Conservation (phyloP, 1,284 basidiomycete species). For the Cutaneotrichosporon spelunceum region DNA sequence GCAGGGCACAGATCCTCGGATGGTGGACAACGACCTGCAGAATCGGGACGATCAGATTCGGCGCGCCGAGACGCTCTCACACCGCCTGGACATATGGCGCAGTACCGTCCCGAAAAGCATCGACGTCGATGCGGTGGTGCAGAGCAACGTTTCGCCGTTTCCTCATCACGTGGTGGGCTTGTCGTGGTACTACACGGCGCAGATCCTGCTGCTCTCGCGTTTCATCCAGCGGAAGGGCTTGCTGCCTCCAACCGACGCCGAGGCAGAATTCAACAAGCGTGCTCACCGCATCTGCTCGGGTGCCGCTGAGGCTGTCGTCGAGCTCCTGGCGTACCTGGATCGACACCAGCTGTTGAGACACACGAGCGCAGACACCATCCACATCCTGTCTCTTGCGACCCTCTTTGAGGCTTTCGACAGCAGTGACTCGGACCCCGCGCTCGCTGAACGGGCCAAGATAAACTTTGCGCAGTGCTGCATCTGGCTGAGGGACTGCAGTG, state of each 20-base stretch:
- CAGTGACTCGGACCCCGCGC: constrained; percentile 21
- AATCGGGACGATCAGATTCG: constrained; percentile 4
- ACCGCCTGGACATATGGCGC: constrained; percentile 35
- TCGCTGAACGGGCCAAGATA: constrained; percentile 33
- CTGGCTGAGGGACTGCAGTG: constrained; percentile 42
- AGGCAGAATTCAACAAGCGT: constrained; percentile 12
- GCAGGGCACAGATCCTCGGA: constrained; percentile 1
- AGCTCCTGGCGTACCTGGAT: constrained; percentile 38
- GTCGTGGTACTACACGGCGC: constrained; percentile 41
- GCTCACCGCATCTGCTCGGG: constrained; percentile 38
- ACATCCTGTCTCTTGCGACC: constrained; percentile 42
- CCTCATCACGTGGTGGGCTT: constrained; percentile 41
- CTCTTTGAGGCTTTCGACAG: constrained; percentile 38
- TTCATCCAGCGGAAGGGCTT: constrained; percentile 29
- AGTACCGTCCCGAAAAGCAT: constrained; percentile 28
- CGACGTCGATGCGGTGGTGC: constrained; percentile 22
- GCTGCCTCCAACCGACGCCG: constrained; percentile 3
- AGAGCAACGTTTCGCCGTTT: constrained; percentile 29
- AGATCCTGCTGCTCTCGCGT: constrained; percentile 42
- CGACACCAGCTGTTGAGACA: constrained; percentile 33
- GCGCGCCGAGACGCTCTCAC: constrained; percentile 22
- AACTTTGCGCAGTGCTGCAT: constrained; percentile 47
- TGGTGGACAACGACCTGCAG: neutral
- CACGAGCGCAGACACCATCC: constrained; percentile 42
- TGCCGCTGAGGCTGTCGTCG: constrained; percentile 37